These are phyloP conservation scores for Stachybotrys chartarum DNA, from an alignment of 2,329 filamentous ascomycete species.

Conservation along the genomic window DNA sequence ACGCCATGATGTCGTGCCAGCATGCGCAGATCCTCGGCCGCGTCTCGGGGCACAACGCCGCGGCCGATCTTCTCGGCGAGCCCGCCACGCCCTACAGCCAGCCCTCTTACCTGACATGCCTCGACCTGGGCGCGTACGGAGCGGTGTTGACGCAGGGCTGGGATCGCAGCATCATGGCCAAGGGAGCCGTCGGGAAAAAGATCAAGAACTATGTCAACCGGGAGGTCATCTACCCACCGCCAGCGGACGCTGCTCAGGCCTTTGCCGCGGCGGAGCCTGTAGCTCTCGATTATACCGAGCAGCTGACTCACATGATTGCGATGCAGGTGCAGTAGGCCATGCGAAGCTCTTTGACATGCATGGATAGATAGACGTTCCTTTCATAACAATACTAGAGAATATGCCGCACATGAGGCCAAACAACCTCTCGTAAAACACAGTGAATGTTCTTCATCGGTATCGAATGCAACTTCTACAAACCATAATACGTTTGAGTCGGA, in stretches of 20 bases:
- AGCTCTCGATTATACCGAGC: neutral
- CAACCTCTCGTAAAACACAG: no score
- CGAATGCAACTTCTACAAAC: no score
- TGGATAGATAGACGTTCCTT: neutral
- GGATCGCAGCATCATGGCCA: conserved; percentile 18
- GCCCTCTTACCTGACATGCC: conserved; percentile 20
- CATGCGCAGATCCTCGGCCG: conserved; percentile 28
- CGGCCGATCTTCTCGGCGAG: conserved; percentile 22
- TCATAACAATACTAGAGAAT: no score
- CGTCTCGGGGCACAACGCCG: conserved; percentile 23
- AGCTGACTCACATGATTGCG: neutral
- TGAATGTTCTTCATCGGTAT: no score
- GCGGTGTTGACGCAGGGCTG: conserved; percentile 21
- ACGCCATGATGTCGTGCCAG: conserved; percentile 30
- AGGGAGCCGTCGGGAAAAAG: conserved; percentile 20
- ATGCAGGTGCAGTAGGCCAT: neutral
- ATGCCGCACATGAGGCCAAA: no score
- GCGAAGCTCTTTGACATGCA: neutral
- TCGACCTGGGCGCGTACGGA: conserved; percentile 26
- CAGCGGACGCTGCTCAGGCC: conserved; percentile 5
- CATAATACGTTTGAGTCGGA: no score
- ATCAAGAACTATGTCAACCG: conserved; percentile 26
- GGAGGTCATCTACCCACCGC: conserved; percentile 21
- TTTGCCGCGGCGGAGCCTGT: neutral
- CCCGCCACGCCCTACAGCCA: conserved; percentile 19